Evolutionary conservation across 2,329 filamentous ascomycete species (phyloP), one percentile per base, ranked within the genome.

Genomic region (Aphanoascus verrucosus): DNA sequence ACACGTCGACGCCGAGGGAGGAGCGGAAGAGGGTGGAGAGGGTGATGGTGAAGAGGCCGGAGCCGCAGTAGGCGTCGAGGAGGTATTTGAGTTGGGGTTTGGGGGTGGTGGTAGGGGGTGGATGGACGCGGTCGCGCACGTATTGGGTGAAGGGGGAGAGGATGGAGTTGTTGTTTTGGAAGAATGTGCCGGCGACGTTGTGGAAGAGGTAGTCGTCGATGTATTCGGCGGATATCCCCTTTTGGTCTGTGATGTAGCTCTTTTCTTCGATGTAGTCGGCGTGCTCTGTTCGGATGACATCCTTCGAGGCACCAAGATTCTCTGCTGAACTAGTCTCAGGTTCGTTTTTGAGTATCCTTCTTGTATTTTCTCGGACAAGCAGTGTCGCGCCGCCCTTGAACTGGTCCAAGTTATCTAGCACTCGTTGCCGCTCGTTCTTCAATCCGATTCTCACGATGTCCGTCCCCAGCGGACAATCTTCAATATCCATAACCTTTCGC

Each of bases 81-180:
- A 98, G 83, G 72, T 94, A 89, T 62, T 84, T 86, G 70, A 95
- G 83, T 49, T 71, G 70, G 8, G 61, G 57, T 45, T 59, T 57
- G 43, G 69, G 68, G 57, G 68, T 64, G 55, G 69, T 28, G 55
- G 62, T 63, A 52, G 65, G 49, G 52, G 62, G 71, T 0, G 82
- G 83, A 1, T 90, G 75, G 63, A 91, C 86, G 68, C 85, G 80
- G 37, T 85, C 77, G 58, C 88, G 86, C 66, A 97, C 87, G 74
- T 94, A 95, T 60, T 82, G 78, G 12, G 89, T 94, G 71, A 97
- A 94, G 14, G 75, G 72, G 31, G 87, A 82, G 20, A 98, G 83
- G 70, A 98, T 97, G 53, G 89, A 94, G 76, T 97, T 97, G 79
- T 98, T 98, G 77, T 98, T 98, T 67, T 98, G 93, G 80, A 98